Percentiles rank a stretch among this genome's conserved stretches.
Conservation (phyloP, 2,329 filamentous ascomycete genomes). For the Blastomyces percursus region DNA sequence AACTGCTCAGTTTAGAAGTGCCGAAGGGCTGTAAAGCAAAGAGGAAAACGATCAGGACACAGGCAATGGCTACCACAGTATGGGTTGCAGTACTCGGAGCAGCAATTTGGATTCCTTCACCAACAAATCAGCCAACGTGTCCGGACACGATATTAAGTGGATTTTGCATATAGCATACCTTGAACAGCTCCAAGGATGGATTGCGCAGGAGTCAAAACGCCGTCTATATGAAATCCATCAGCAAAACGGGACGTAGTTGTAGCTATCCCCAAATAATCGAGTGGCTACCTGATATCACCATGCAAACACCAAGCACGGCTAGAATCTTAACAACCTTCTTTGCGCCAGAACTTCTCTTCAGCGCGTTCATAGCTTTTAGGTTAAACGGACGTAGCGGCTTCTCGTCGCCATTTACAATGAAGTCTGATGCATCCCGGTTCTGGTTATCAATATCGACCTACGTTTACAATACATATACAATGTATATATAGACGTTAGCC, state of each 20-base stretch:
- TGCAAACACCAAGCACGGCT: slow-evolving; percentile 39
- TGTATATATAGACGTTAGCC: slow-evolving; percentile 3
- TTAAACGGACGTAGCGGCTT: slow-evolving; percentile 35
- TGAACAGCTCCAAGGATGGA: slow-evolving; percentile 48
- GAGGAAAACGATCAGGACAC: slow-evolving; percentile 35
- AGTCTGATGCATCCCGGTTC: slow-evolving; percentile 35
- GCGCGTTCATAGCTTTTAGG: slow-evolving; percentile 33
- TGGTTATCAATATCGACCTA: slow-evolving; percentile 43
- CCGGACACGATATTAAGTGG: not conserved
- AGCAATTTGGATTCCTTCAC: slow-evolving; percentile 13
- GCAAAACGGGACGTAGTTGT: not conserved
- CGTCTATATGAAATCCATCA: slow-evolving; percentile 27
- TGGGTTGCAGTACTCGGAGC: slow-evolving; percentile 10
- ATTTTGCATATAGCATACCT: slow-evolving; percentile 18
- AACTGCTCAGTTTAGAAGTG: slow-evolving; percentile 30
- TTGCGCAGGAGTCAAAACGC: slow-evolving; percentile 47
- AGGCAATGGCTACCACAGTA: slow-evolving; percentile 12
- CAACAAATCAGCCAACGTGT: not conserved
- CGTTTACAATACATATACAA: not conserved
- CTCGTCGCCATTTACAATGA: slow-evolving; percentile 39
- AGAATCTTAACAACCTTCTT: slow-evolving; percentile 37
- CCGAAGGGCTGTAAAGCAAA: slow-evolving; percentile 48
- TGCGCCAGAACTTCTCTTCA: slow-evolving; percentile 39
- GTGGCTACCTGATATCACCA: slow-evolving; percentile 39
- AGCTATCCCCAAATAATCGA: not conserved